Evolutionary conservation across 441 rosid genomes (phyloP).

Genomic region (Populus trichocarpa): DNA sequence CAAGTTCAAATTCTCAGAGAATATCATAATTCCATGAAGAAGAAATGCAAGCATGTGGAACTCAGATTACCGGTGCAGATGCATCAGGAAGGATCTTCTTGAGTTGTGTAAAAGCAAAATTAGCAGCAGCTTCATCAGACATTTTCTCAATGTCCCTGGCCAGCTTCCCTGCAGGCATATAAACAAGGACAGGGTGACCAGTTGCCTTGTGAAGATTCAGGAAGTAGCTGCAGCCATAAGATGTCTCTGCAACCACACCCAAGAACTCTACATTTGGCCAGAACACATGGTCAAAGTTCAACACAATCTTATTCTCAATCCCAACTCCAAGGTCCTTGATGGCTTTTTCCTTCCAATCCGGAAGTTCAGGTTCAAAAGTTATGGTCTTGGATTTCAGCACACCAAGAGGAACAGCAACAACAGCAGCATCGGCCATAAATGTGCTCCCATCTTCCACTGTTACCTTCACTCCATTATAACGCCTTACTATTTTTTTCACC

Average conservation of each 20-base stretch:
- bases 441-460: constrained; percentile 69
- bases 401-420: constrained; percentile 83
- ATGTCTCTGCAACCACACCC: constrained; percentile 89
- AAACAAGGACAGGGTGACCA: constrained; percentile 75
- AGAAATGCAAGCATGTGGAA: not conserved
- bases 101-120: constrained; percentile 77
- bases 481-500: constrained; percentile 65
- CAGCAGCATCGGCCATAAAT: constrained; percentile 78
- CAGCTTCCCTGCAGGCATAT: constrained; percentile 98
- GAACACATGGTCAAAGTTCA: constrained; percentile 84
- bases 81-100: constrained; percentile 93
- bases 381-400: constrained; percentile 70
- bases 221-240: constrained; percentile 93
- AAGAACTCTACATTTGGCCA: constrained; percentile 98
- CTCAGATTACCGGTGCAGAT: constrained; percentile 57
- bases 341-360: constrained; percentile 91
- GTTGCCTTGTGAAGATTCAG: constrained; percentile 96
- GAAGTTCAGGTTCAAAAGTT: constrained; percentile 81
- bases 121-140: constrained; percentile 90
- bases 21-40: not conserved
- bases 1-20: not conserved
- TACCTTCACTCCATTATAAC: constrained; percentile 71
- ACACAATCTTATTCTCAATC: constrained; percentile 79
- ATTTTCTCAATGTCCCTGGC: constrained; percentile 93
- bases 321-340: constrained; percentile 88